Evolutionary conservation across 1,284 basidiomycete species (phyloP).

Genomic region (Fomitopsis palustris): DNA sequence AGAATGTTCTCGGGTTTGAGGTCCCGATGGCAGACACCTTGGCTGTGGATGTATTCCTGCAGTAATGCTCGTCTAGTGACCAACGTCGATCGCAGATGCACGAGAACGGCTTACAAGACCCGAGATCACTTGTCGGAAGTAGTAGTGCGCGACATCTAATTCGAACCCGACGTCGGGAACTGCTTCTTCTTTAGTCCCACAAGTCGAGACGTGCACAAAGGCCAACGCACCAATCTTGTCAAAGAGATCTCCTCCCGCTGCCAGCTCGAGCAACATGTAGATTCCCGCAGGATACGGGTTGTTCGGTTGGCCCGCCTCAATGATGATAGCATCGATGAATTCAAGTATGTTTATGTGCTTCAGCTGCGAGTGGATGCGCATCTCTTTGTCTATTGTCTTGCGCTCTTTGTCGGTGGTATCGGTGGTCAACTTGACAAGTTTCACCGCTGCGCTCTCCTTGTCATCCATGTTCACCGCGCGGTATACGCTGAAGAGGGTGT

Average conservation of each 20-base stretch:
- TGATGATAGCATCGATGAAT: conserved; percentile 75
- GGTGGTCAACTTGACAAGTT: conserved; percentile 66
- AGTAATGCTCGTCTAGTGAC: neutral
- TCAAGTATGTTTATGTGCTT: conserved; percentile 85
- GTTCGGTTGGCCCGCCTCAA: conserved; percentile 60
- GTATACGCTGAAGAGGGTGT: conserved; percentile 61
- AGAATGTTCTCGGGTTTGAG: conserved; percentile 96
- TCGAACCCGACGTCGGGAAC: conserved; percentile 86
- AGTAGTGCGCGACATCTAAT: conserved; percentile 88
- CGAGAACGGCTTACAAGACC: conserved; percentile 56
- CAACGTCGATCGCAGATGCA: neutral
- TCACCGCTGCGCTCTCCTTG: conserved; percentile 78
- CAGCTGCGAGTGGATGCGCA: conserved; percentile 83
- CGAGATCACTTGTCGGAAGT: conserved; percentile 85
- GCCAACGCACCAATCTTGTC: conserved; percentile 85
- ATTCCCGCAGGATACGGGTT: conserved; percentile 69
- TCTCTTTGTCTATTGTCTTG: conserved; percentile 90
- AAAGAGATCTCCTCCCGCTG: conserved; percentile 93
- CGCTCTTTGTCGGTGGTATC: conserved; percentile 60
- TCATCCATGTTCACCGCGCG: conserved; percentile 71
- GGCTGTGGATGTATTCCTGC: conserved; percentile 80
- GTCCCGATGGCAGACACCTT: conserved; percentile 95
- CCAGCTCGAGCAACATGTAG: conserved; percentile 93
- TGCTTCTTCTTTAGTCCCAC: conserved; percentile 22
- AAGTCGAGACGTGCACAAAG: neutral